Evolutionary conservation across 805 yeast species (phyloP).

Genomic region (Scheffersomyces ergatensis): DNA sequence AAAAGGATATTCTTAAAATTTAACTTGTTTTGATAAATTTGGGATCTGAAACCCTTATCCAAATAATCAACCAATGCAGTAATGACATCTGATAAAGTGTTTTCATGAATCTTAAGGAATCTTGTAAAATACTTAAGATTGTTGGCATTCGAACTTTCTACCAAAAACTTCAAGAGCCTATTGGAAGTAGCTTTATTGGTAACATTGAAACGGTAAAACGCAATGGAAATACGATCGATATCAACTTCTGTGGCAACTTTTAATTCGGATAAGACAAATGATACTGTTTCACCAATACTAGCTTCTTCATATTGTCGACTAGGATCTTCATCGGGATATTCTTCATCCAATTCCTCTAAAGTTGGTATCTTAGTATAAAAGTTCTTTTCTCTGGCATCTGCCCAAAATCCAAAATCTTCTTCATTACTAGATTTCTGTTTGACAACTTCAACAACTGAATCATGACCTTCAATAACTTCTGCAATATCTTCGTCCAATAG

Average conservation of each 20-base stretch:
- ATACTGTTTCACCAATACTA: constrained; percentile 40
- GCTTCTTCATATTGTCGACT: constrained; percentile 6
- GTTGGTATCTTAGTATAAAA: constrained; percentile 62
- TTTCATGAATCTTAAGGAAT: constrained; percentile 61
- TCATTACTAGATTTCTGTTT: constrained; percentile 19
- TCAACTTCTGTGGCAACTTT: constrained; percentile 47
- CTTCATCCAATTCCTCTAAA: constrained; percentile 21
- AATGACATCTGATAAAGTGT: constrained; percentile 47
- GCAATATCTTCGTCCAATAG: background rate
- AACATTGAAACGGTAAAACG: constrained; percentile 50
- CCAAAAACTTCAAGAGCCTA: constrained; percentile 55
- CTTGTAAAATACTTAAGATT: constrained; percentile 56
- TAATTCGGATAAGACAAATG: constrained; percentile 40
- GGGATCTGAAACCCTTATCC: constrained; percentile 61
- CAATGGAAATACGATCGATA: constrained; percentile 45
- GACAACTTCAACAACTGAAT: constrained; percentile 20
- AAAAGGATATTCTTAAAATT: constrained; percentile 59
- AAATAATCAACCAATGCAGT: constrained; percentile 52
- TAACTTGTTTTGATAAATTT: constrained; percentile 49
- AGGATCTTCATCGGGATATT: constrained; percentile 7
- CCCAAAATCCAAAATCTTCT: constrained; percentile 50
- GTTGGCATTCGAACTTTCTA: constrained; percentile 45
- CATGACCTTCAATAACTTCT: constrained; percentile 7
- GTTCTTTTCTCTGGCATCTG: constrained; percentile 56
- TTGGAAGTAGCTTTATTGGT: constrained; percentile 73